Evolutionary conservation across 768 basidiomycete genomes (phyloP), one percentile per base, ranked within the genome.

Genomic region (Multifurca ochricompacta): DNA sequence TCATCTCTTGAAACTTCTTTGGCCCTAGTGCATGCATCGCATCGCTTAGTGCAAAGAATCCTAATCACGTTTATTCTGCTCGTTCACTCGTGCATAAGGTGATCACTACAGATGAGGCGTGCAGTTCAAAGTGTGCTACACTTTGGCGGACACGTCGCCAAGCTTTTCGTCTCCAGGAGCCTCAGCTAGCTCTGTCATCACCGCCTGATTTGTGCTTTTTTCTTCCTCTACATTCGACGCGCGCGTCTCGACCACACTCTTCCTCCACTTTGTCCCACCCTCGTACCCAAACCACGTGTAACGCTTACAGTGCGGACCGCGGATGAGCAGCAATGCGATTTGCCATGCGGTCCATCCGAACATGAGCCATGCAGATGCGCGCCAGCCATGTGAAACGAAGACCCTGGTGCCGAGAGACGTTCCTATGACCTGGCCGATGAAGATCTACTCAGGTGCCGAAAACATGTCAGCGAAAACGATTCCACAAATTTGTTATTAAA

Each of bases 391-490:
- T 4, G 58, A 16, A 25, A 69, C 66, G 60, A 71, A 74, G 13
- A 73, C 60, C 34, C 63, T 61, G 3, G 69, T 69, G 23, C 71
- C 64, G 18, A 68, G 69, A 6, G 69, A 66, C 21, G 70, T 70
- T n/a, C 72, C 71, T 21, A 67, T 67, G 11, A 71, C 70, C 57
- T 71, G 70, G 6, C 71, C 72, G 23, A 54, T 39, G 31, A 54
- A 50, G 25, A 54, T 21, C 45, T 53, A 21, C 10, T 44, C 32
- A 46, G n/a, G n/a, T 9, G 14, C n/a, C 31, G 19, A 1, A 3
- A 13, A n/a, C n/a, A n/a, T n/a, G 28, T 8, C 10, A 49, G 31
- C 18, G n/a, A 7, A 40, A 3, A 14, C 8, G 19, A 3, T 11
- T 19, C 7, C 7, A 18, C 23, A 43, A 27, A 16, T 11, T 16